Evolutionary conservation across 1,139 yeast species (phyloP), one percentile per base, ranked within the genome.

Genomic region (Groenewaldozyma sp.): DNA sequence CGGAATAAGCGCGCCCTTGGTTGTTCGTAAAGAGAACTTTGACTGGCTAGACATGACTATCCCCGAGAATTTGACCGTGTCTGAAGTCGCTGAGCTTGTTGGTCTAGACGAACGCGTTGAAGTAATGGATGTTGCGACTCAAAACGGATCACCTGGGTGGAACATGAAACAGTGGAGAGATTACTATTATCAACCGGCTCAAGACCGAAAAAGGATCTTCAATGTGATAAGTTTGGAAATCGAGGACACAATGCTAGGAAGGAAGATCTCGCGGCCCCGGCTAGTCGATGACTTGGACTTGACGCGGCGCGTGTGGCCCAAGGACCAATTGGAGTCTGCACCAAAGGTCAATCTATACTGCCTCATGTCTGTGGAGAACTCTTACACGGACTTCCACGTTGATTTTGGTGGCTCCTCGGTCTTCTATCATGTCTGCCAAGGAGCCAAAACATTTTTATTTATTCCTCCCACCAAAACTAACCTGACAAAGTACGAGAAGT

Each of bases 381-480:
- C 93, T 1, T 87, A 76, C 55, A 87, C 95, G 0, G 96, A 87
- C 55, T 87, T 86, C 59, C 96, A 87, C 56, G 68, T 87, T 34
- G 96, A 87, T 59, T 87, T 87, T 59, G 94, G 94, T 2, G 96
- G 95, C 0, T 83, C 95, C 0, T 82, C 91, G 0, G 96, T 87
- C 3, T 87, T 84, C 58, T 87, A 87, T 59, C 86, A 91, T 7
- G 77, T 87, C 2, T 63, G 88, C 17, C 64, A 70, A 7, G 96
- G 96, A 0, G 53, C 67, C 3, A 87, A 87, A 55, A 70, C 78
- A 21, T 87, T 87, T 52, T 60, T 86, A 36, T 73, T 87, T 70
- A 77, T 72, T 47, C 94, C 94, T 1, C 95, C 95, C 1, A 75
- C 93, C 0, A 60, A 64, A 1, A 51, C 59, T 6, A 86, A 86